Base-by-base conservation (phyloP, 1,284 basidiomycete species). In the Ustilago lituana region DNA sequence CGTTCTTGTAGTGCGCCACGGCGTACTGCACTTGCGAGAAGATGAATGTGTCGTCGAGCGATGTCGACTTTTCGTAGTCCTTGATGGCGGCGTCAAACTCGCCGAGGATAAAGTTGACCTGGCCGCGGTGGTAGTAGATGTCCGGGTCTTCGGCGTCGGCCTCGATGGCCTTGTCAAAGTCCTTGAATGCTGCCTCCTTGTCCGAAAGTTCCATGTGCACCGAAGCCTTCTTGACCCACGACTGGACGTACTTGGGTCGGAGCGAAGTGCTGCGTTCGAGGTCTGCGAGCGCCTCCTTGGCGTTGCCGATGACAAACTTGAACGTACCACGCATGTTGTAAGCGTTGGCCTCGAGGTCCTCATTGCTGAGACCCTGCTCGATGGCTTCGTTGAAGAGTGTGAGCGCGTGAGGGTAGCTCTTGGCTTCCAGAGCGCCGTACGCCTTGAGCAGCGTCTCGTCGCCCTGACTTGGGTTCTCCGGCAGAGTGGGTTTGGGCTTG, bases 81-180 rank as follows among this genome's bases (percentile, higher is more conserved):
- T 89, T 87, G 29, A 94, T 91, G 0, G 95, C 95, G 45, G 90
- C 86, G 15, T 86, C 85, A 82, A 91, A 97, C 73, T 97, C 90
- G 83, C 90, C 90, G 85, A 94, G 92, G 83, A 98, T 97, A 84
- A 98, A 98, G 83, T 93, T 87, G 38, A 98, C 96, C 86, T 99
- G 96, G 32, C 95, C 96, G 73, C 95, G 92, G 84, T 99, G 96
- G 85, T 99, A 99, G 86, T 94, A 98, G 65, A 97, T 94, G 83
- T 98, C 96, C 0, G 95, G 90, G 84, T 98, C 94, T 48, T 89
- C 85, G 5, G 90, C 83, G 79, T 98, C 89, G 73, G 91, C 87
- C 80, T 87, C 86, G 78, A 94, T 90, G 1, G 96, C 96, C 62
- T 90, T 86, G 57, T 95, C 93, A 82, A 98, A 98, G 83, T 92